phyloP scores from a whole-genome alignment of 2,329 filamentous ascomycete species.

The Proliferodiscus dingleyae region DNA sequence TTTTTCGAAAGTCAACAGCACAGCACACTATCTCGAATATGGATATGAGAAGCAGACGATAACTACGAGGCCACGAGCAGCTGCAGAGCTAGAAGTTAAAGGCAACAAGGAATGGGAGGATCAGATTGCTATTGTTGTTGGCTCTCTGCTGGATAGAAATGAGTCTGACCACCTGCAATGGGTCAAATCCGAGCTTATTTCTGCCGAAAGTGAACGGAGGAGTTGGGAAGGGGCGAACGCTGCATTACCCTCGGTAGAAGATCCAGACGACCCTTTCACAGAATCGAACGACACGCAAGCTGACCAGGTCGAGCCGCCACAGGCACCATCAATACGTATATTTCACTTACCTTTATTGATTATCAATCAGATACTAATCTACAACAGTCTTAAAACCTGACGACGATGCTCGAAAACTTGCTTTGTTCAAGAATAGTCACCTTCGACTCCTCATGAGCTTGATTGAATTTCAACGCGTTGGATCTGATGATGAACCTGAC shows the following conservation, averaged over 20 bases:
- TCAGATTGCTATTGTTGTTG: slow-evolving; percentile 72
- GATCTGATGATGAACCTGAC: slow-evolving; percentile 61
- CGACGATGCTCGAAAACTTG: slow-evolving; percentile 59
- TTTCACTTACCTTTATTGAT: slow-evolving; percentile 12
- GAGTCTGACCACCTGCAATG: slow-evolving; percentile 73
- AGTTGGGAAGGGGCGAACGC: slow-evolving; percentile 72
- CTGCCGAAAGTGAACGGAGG: slow-evolving; percentile 66
- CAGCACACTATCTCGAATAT: slow-evolving; percentile 82
- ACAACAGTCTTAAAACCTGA: slow-evolving; percentile 41
- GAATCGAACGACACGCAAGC: slow-evolving; percentile 31
- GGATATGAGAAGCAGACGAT: slow-evolving; percentile 78
- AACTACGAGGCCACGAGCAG: slow-evolving; percentile 60
- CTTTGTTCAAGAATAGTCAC: slow-evolving; percentile 86
- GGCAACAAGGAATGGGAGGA: slow-evolving; percentile 59
- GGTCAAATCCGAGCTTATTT: slow-evolving; percentile 67
- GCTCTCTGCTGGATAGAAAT: slow-evolving; percentile 73
- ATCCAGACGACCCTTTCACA: slow-evolving; percentile 33
- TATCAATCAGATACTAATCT: slow-evolving; percentile 20
- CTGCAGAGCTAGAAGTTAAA: slow-evolving; percentile 79
- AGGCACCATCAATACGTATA: slow-evolving; percentile 51
- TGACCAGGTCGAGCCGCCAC: slow-evolving; percentile 31
- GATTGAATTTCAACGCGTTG: slow-evolving; percentile 60
- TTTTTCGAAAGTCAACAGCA: slow-evolving; percentile 85
- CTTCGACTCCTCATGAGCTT: slow-evolving; percentile 79
- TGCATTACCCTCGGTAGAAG: slow-evolving; percentile 46